These are phyloP conservation scores for Micromonas pusilla DNA, from an alignment of 139 green algal species.

Conservation along the genomic window DNA sequence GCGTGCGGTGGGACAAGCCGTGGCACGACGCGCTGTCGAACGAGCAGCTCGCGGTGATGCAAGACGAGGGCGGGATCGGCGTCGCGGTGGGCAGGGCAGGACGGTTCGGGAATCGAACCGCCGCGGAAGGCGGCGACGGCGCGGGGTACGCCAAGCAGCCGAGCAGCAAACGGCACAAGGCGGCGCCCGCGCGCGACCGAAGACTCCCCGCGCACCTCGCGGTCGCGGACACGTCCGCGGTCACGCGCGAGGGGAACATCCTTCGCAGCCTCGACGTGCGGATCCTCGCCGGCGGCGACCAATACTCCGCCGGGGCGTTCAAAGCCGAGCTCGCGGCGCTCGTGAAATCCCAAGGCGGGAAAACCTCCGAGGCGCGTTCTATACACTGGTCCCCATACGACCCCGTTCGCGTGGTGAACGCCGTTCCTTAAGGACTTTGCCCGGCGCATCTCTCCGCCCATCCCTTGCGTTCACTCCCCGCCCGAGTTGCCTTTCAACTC, in stretches of 20 bases:
- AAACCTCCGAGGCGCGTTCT: neutral
- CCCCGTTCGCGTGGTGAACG: too few relatives aligned
- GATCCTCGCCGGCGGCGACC: neutral
- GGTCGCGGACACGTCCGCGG: neutral
- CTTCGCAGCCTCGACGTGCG: neutral
- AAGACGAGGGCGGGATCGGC: neutral
- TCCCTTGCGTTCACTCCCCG: too few relatives aligned
- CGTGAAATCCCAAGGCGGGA: neutral
- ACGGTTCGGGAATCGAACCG: too few relatives aligned
- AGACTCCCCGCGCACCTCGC: neutral
- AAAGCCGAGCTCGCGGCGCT: neutral
- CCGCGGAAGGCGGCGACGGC: too few relatives aligned
- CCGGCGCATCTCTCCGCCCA: too few relatives aligned
- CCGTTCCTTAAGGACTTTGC: too few relatives aligned
- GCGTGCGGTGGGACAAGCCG: conserved; percentile 48
- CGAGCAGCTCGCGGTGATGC: conserved; percentile 32
- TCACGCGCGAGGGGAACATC: neutral
- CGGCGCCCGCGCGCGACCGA: neutral
- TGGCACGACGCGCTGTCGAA: conserved; percentile 36
- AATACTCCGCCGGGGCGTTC: neutral
- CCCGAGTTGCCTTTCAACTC: too few relatives aligned
- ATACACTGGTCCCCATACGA: neutral
- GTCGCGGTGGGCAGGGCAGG: neutral
- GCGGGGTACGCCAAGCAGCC: too few relatives aligned
- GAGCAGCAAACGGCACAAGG: neutral